phyloP scores from a whole-genome alignment of 2,329 filamentous ascomycete species.

The Fusarium nelsonii region DNA sequence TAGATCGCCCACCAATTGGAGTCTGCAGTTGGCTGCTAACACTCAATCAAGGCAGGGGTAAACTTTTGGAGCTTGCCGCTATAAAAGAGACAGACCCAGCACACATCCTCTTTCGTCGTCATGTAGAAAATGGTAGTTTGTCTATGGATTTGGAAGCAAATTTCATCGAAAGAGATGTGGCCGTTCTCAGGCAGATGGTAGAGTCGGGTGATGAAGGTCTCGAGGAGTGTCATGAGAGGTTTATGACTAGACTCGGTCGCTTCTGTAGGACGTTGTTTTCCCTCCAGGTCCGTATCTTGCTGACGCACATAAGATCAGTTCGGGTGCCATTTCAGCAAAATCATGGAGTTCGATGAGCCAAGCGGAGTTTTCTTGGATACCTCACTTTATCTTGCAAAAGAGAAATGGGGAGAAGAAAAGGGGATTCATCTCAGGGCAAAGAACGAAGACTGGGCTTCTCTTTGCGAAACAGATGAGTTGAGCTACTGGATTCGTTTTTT shows the following conservation, averaged over 20 bases:
- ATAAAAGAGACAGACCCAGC: constrained; percentile 11
- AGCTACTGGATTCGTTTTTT: background rate
- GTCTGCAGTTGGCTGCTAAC: constrained; percentile 9
- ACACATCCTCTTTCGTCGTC: constrained; percentile 23
- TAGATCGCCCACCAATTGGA: background rate
- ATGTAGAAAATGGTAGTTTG: background rate
- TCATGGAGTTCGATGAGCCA: constrained; percentile 13
- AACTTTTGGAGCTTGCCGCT: constrained; percentile 10
- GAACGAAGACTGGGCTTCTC: constrained; percentile 13
- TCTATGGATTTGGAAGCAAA: constrained; percentile 21
- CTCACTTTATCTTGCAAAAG: background rate
- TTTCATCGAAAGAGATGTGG: constrained; percentile 9
- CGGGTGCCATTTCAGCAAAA: constrained; percentile 2
- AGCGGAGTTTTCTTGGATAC: background rate
- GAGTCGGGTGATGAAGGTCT: constrained; percentile 5
- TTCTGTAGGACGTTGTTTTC: constrained; percentile 8
- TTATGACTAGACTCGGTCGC: constrained; percentile 12
- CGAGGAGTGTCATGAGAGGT: constrained; percentile 10
- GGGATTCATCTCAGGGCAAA: constrained; percentile 9
- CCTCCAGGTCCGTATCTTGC: background rate
- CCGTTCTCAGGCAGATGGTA: constrained; percentile 12
- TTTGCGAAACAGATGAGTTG: constrained; percentile 7
- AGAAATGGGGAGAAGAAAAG: constrained; percentile 10
- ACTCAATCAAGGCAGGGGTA: constrained; percentile 7
- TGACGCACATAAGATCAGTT: constrained; percentile 18